These are phyloP conservation scores for Phytophthora fragariaefolia DNA, from an alignment of 352 stramenopile genomes.

Conservation along the genomic window DNA sequence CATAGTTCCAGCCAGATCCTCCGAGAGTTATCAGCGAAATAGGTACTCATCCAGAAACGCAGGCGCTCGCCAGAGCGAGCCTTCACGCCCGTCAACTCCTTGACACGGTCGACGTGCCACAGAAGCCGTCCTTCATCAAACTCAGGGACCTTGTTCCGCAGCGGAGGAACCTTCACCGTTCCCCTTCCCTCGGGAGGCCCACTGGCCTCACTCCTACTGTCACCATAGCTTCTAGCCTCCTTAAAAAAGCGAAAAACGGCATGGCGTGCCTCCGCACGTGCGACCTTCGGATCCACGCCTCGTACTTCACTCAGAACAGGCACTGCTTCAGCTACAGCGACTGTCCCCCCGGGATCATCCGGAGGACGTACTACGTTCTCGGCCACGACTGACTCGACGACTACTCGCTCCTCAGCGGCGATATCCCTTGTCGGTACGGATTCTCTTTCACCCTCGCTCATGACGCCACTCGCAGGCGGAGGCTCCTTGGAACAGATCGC, in stretches of 20 bases:
- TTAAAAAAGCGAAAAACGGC: background rate
- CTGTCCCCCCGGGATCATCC: background rate
- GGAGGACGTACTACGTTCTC: background rate
- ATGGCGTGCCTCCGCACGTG: background rate
- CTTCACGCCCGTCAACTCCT: background rate
- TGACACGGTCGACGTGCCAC: too few species aligned
- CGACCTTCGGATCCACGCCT: background rate
- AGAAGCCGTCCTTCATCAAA: too few species aligned
- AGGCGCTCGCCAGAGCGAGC: too few species aligned
- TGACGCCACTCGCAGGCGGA: background rate
- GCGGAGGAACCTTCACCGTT: background rate
- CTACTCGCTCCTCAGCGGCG: background rate
- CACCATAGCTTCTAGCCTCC: background rate
- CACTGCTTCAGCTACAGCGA: background rate
- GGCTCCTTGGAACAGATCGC: too few species aligned
- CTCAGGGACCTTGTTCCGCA: background rate
- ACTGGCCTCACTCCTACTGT: background rate
- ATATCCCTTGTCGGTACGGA: background rate
- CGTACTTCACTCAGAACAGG: background rate
- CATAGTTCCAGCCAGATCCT: too few species aligned
- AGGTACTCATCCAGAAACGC: too few species aligned
- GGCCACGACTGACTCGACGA: background rate
- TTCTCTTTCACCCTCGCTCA: background rate
- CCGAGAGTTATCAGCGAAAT: too few species aligned
- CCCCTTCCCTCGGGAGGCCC: background rate